Evolutionary conservation across 495 filamentous ascomycete species (phyloP), one percentile per base, ranked within the genome.

Genomic region (Zalerion maritima): DNA sequence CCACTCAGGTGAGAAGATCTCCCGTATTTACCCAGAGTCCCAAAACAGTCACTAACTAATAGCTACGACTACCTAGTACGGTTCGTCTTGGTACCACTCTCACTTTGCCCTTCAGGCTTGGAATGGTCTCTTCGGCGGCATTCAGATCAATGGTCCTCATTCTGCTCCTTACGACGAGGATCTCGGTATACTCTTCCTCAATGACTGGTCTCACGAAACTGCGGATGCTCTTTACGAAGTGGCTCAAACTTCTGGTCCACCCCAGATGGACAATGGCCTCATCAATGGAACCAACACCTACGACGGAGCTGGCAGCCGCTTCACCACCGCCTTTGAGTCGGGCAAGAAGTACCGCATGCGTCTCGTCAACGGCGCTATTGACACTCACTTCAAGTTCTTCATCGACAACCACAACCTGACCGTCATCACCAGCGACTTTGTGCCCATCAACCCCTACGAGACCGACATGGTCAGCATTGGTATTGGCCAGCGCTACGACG

Each of bases 401-500:
- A 65, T 68, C 34, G 65, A 68, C 41, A 55, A 58, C 36, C 57
- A 71, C 42, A 54, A 51, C 0, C 31, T 71, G 38, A 58, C 48
- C 11, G 58, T 71, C 6, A 63, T 67, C 14, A 45, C 57, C 11
- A 42, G 32, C 21, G 63, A 69, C 36, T 55, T 57, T 18, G 52
- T 64, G 7, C 61, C 62, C 7, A 54, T 73, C 28, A 37, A 42
- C 3, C 67, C 67, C 1, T 71, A 57, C 21, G 37, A 41, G 14
- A 52, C 52, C 15, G 40, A 50, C 6, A 43, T 53, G 6, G 21
- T 79, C 8, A 41, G 54, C 15, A 57, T 83, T 29, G 68, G 46
- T 18, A 81, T 81, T 44, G 77, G 69, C 4, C 73, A 82, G 48
- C 62, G 77, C 20, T 77, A 78, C 47, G 67, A 80, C 35, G 46